phyloP scores from a whole-genome alignment of 148 eudicot species.

The Simmondsia chinensis region DNA sequence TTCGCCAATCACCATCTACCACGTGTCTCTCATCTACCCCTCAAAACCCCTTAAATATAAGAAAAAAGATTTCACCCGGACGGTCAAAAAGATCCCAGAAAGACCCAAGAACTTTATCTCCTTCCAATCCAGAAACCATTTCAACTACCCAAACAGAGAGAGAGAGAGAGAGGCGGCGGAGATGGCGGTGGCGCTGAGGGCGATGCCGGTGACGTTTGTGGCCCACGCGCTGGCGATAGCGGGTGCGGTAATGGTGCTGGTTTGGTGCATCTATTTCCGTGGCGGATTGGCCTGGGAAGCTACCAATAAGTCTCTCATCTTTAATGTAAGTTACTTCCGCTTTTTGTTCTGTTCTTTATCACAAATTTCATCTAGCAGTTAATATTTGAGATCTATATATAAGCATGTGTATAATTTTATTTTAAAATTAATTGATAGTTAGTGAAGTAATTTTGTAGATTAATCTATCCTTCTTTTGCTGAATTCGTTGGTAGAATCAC shows the following conservation, averaged over 20 bases:
- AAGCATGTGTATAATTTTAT: too few relatives aligned
- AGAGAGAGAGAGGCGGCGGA: conserved; percentile 5
- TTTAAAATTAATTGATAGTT: too few relatives aligned
- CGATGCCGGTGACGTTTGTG: conserved; percentile 36
- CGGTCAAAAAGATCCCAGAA: too few relatives aligned
- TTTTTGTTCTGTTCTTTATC: not conserved
- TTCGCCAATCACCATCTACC: too few relatives aligned
- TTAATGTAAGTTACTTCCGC: conserved; percentile 37
- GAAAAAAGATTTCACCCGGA: too few relatives aligned
- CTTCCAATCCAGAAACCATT: not conserved
- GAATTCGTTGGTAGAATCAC: too few relatives aligned
- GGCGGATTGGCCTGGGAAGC: conserved; percentile 87
- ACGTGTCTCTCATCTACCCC: too few relatives aligned
- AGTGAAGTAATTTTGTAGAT: too few relatives aligned
- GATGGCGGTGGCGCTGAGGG: conserved; percentile 39
- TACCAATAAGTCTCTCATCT: conserved; percentile 66
- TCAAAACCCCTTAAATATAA: too few relatives aligned
- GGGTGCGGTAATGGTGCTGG: conserved; percentile 56
- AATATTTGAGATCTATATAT: too few relatives aligned
- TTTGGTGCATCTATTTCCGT: conserved; percentile 59
- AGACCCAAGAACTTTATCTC: conserved; percentile 5
- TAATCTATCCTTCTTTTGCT: too few relatives aligned
- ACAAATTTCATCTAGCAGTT: not conserved
- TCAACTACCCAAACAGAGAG: not conserved
- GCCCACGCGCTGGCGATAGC: conserved; percentile 53